Percentiles rank a stretch among this genome's conserved stretches.
Evolutionary conservation across 129 eudicot species (phyloP).

Genomic region (Helianthus annuus): HanXRQr2.0-SUNRISE NC_035445.2:137319705-137320204

Average conservation of each 20-base stretch:
- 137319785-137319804: slow-evolving; percentile 94
- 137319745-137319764: slow-evolving; percentile 99
- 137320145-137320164: slow-evolving; percentile 41
- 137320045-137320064: slow-evolving; percentile 79
- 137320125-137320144: slow-evolving; percentile 29
- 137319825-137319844: slow-evolving; percentile 83
- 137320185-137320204: slow-evolving; percentile 75
- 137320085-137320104: slow-evolving; percentile 57
- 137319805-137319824: slow-evolving; percentile 95
- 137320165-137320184: slow-evolving; percentile 62
- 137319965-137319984: slow-evolving; percentile 53
- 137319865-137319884: slow-evolving; percentile 87
- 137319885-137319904: slow-evolving; percentile 94
- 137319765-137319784: slow-evolving; percentile 92
- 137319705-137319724: background rate
- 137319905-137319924: background rate
- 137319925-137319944: background rate
- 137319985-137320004: slow-evolving; percentile 95
- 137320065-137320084: slow-evolving; percentile 73
- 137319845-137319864: slow-evolving; percentile 93
- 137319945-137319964: background rate
- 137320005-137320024: slow-evolving; percentile 76
- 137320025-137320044: slow-evolving; percentile 94
- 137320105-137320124: slow-evolving; percentile 40
- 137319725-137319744: slow-evolving; percentile 51